A percentile compares a stretch with the other conserved stretches of the same genome.
These are phyloP conservation scores for Medicago arabica DNA, from an alignment of 306 rosid species.

Conservation along the genomic window DNA sequence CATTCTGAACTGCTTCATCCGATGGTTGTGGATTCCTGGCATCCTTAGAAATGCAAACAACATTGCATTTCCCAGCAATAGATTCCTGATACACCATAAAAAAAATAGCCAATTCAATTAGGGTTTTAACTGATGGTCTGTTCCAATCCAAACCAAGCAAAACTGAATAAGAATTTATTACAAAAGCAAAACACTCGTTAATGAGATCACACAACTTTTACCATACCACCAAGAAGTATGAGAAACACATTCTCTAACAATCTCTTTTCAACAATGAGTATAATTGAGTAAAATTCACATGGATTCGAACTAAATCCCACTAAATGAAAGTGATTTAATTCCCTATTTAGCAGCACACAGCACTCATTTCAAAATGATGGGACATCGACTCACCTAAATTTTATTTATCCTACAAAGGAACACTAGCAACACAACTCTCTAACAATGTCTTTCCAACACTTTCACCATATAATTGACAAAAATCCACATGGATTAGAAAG, in stretches of 20 bases:
- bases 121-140: neutral
- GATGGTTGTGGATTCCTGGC: conserved; percentile 62
- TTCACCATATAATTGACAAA: no score
- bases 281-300: neutral
- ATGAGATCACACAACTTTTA: neutral
- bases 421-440: neutral
- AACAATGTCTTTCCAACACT: no score
- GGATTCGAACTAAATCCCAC: neutral
- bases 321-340: neutral
- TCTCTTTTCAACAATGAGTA: neutral
- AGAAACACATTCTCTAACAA: neutral
- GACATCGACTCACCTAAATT: neutral
- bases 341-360: neutral
- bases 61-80: conserved; percentile 83
- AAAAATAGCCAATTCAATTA: conserved; percentile 12
- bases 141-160: neutral
- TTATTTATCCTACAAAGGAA: neutral
- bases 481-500: no score
- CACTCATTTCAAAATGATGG: neutral
- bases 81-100: conserved; percentile 61
- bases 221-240: neutral
- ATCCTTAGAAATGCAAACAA: conserved; percentile 67
- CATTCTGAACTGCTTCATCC: conserved; percentile 55
- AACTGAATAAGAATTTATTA: neutral
- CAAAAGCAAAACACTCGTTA: conserved; percentile 2